A percentile compares a stretch with the other conserved stretches of the same genome.
Conservation (phyloP, 2,329 filamentous ascomycete species). For the Stagonosporopsis chrysanthemi region DNA sequence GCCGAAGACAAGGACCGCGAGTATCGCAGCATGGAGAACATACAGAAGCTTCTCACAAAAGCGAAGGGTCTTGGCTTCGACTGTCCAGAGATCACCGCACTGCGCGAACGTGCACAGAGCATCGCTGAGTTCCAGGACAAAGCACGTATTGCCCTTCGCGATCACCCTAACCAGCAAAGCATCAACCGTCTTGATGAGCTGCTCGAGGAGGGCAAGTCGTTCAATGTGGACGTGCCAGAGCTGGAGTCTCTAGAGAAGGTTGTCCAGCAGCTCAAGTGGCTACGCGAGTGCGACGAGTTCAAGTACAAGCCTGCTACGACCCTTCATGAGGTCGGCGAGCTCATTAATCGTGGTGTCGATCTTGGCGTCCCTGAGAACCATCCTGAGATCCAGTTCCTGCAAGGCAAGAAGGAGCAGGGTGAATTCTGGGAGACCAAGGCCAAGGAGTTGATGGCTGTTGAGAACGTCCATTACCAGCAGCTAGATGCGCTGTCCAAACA, state of each 20-base stretch:
- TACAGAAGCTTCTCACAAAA: conserved; percentile 81
- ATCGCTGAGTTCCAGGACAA: conserved; percentile 85
- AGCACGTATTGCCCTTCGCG: conserved; percentile 73
- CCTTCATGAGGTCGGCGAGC: conserved; percentile 77
- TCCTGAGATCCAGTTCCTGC: conserved; percentile 77
- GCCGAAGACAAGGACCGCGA: conserved; percentile 85
- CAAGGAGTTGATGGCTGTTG: conserved; percentile 89
- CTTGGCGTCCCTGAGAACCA: conserved; percentile 82
- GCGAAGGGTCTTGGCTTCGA: conserved; percentile 92
- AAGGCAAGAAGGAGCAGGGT: conserved; percentile 77
- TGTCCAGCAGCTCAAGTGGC: conserved; percentile 88
- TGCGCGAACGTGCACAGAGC: conserved; percentile 83
- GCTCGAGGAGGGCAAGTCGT: conserved; percentile 85
- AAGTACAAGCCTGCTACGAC: conserved; percentile 69
- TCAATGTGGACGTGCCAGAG: conserved; percentile 91
- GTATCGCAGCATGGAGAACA: conserved; percentile 85
- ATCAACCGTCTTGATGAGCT: conserved; percentile 85
- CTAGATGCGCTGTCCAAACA: conserved; percentile 89
- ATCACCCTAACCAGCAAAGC: conserved; percentile 56
- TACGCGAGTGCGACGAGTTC: conserved; percentile 73
- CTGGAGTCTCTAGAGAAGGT: conserved; percentile 81
- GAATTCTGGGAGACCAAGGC: conserved; percentile 93
- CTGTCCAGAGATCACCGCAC: conserved; percentile 84
- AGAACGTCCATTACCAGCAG: conserved; percentile 91
- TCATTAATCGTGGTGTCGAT: conserved; percentile 79